Conservation (phyloP, 257 asterid genomes). For the Oldenlandia corymbosa region DNA sequence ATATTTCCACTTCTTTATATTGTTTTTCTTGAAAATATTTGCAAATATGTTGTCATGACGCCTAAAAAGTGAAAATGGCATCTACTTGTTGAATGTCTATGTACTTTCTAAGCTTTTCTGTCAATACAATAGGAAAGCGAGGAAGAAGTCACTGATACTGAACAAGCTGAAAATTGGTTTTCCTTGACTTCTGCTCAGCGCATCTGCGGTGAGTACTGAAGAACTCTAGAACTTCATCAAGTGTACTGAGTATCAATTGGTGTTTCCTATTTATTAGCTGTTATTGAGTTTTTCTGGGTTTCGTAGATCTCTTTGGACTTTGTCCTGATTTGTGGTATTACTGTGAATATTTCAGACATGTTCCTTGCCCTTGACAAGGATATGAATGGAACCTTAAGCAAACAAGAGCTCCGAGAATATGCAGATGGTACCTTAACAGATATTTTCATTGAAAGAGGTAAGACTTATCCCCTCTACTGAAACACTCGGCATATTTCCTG, state of each 20-base stretch:
- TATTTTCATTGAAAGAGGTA: conserved; percentile 98
- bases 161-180: conserved; percentile 99
- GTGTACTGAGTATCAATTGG: conserved; percentile 7
- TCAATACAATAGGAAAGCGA: conserved; percentile 70
- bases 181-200: conserved; percentile 96
- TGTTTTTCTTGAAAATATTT: neutral
- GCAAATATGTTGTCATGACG: neutral
- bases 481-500: neutral
- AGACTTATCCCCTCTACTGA: neutral
- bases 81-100: neutral
- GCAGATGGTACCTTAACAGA: conserved; percentile 97
- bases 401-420: conserved; percentile 93
- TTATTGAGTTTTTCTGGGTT: neutral
- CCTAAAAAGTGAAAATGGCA: neutral
- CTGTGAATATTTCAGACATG: conserved; percentile 58
- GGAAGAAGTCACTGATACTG: conserved; percentile 97
- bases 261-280: neutral
- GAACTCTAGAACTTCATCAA: conserved; percentile 7
- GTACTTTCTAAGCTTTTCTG: conserved; percentile 12
- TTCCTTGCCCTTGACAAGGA: conserved; percentile 99
- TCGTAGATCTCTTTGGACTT: neutral
- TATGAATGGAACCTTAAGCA: conserved; percentile 87
- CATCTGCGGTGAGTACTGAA: conserved; percentile 70
- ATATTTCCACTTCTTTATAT: conserved; percentile 1
- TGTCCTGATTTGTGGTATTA: neutral